phyloP scores from a whole-genome alignment of 371 early-diverging fungal genomes.

The Mucor mucedo region DNA sequence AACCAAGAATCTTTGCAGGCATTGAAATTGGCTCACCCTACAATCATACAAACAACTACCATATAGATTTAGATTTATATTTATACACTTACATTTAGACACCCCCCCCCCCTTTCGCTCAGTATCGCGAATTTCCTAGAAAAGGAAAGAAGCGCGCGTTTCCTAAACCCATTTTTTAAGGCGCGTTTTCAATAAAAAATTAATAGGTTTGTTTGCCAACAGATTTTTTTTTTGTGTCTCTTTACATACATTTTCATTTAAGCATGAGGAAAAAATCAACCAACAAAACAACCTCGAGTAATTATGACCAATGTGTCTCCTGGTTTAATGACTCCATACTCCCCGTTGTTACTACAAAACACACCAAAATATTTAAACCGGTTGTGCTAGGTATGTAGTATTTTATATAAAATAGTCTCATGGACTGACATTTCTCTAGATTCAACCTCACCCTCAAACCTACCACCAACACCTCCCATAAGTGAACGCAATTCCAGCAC shows the following conservation, averaged over 20 bases:
- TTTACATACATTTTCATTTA: background rate
- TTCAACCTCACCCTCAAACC: too few species aligned
- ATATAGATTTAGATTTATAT: background rate
- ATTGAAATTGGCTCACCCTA: slow-evolving; percentile 1
- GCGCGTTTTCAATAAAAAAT: background rate
- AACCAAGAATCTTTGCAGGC: slow-evolving; percentile 41
- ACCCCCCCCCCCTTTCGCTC: background rate
- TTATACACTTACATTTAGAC: background rate
- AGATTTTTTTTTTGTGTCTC: background rate
- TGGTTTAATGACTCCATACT: slow-evolving; percentile 25
- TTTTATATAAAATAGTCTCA: background rate
- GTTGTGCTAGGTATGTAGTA: background rate
- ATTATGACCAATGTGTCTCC: slow-evolving; percentile 25
- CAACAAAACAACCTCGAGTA: slow-evolving; percentile 3
- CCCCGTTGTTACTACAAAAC: slow-evolving; percentile 8
- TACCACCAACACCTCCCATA: background rate
- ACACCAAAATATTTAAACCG: background rate
- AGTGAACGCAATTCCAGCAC: background rate
- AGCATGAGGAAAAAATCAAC: background rate
- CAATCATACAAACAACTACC: background rate
- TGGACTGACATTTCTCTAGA: too few species aligned
- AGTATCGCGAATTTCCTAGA: background rate
- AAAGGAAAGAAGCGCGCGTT: background rate
- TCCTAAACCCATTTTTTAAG: background rate
- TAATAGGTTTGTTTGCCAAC: background rate